Conservation (phyloP, 1,284 basidiomycete species). For the Irpex sp. region DNA sequence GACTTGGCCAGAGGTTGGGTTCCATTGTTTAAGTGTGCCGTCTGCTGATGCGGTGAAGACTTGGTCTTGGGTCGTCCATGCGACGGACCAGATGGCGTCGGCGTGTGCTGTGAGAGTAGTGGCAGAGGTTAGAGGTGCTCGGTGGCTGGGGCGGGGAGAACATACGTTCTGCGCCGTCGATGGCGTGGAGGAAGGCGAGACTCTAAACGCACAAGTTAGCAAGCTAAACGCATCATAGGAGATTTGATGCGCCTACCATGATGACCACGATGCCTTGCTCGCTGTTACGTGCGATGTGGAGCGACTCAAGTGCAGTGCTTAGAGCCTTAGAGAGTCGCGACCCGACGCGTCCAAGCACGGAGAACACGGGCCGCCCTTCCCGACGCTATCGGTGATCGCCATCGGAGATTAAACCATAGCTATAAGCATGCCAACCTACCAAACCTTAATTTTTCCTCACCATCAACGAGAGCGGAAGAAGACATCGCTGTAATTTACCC, state of each 20-base stretch:
- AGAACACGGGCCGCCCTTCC: not conserved
- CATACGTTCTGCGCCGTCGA: slow-evolving; percentile 73
- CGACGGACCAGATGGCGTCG: slow-evolving; percentile 78
- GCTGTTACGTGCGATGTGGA: no score
- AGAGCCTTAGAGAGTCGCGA: no score
- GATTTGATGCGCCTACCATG: not conserved
- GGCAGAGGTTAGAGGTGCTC: slow-evolving; percentile 7
- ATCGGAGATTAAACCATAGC: slow-evolving; percentile 44
- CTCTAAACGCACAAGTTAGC: slow-evolving; percentile 39
- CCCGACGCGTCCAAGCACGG: not conserved
- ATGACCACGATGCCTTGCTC: not conserved
- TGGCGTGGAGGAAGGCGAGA: slow-evolving; percentile 65
- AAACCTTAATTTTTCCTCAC: slow-evolving; percentile 42
- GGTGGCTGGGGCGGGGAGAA: slow-evolving; percentile 10
- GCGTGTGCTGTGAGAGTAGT: slow-evolving; percentile 55
- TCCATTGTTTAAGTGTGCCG: slow-evolving; percentile 70
- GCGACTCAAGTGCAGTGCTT: no score
- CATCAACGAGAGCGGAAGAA: slow-evolving; percentile 93
- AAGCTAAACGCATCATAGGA: slow-evolving; percentile 6
- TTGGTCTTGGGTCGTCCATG: slow-evolving; percentile 66
- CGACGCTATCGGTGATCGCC: slow-evolving; percentile 27
- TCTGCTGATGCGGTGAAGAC: slow-evolving; percentile 72
- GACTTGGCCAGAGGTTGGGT: slow-evolving; percentile 60
- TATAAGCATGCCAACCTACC: slow-evolving; percentile 15
- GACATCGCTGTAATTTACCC: slow-evolving; percentile 56